A percentile compares a stretch with the other conserved stretches of the same genome.
Conservation (phyloP, 768 basidiomycete genomes). For the Tulasnella sp. region DNA sequence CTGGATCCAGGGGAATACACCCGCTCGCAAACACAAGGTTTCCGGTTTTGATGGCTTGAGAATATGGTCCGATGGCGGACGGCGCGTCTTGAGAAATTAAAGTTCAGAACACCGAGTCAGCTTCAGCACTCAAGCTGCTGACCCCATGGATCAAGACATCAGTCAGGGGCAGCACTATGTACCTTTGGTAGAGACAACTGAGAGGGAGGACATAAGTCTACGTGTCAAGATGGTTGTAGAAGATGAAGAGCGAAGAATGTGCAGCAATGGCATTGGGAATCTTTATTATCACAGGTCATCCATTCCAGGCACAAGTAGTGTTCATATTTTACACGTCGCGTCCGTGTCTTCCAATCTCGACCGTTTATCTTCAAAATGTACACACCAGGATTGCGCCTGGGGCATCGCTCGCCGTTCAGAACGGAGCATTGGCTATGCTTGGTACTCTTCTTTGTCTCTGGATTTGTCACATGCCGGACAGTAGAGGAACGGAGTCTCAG, state of each 20-base stretch:
- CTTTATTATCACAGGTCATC: no score
- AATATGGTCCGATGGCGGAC: constrained; percentile 77
- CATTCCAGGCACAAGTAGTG: no score
- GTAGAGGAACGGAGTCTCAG: constrained; percentile 18
- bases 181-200: neutral
- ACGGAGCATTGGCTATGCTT: neutral
- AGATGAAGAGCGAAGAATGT: no score
- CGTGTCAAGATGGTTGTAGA: neutral
- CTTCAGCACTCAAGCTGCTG: neutral
- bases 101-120: neutral
- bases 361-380: neutral
- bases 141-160: no score
- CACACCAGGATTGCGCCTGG: neutral
- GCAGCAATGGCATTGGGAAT: no score
- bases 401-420: neutral
- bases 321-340: neutral
- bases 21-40: constrained; percentile 85
- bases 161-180: neutral
- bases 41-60: constrained; percentile 74
- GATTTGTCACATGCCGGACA: neutral
- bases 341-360: constrained; percentile 3
- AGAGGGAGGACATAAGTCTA: constrained; percentile 1
- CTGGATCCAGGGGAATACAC: constrained; percentile 72
- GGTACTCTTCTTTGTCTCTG: neutral
- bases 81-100: constrained; percentile 46